Conservation (phyloP, 306 rosid species). For the Astragalus glycyphyllos region DNA sequence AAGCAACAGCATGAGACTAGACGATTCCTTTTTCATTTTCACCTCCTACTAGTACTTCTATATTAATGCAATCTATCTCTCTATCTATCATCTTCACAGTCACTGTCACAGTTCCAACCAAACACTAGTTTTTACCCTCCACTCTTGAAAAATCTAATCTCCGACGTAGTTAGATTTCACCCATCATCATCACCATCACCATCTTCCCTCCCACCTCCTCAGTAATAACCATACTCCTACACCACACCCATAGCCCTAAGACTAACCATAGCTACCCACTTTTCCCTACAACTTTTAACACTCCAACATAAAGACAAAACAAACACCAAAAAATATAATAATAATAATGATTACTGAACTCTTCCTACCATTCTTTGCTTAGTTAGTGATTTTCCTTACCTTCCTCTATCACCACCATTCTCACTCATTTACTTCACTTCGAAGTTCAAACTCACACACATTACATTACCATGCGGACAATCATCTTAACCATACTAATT, state of each 20-base stretch:
- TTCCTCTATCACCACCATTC: not conserved
- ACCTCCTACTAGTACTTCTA: not conserved
- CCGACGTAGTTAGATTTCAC: no score
- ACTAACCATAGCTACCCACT: not conserved
- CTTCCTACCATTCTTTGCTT: not conserved
- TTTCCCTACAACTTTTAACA: constrained; percentile 4
- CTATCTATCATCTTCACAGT: not conserved
- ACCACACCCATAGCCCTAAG: no score
- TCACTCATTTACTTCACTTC: not conserved
- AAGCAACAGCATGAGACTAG: constrained; percentile 2
- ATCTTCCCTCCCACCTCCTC: not conserved
- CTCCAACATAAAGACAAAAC: not conserved
- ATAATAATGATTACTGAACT: not conserved
- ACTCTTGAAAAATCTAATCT: no score
- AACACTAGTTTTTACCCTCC: not conserved
- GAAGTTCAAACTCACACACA: not conserved
- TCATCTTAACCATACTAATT: not conserved
- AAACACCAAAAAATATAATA: not conserved
- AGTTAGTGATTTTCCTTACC: not conserved
- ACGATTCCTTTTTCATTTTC: constrained; percentile 38
- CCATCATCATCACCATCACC: no score
- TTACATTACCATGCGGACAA: constrained; percentile 27
- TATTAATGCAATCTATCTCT: no score
- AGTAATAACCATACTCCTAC: not conserved
- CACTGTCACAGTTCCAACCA: constrained; percentile 20